Evolutionary conservation across 495 filamentous ascomycete species (phyloP), one percentile per base, ranked within the genome.

Genomic region (Staphylotrichum tortipilum): DNA sequence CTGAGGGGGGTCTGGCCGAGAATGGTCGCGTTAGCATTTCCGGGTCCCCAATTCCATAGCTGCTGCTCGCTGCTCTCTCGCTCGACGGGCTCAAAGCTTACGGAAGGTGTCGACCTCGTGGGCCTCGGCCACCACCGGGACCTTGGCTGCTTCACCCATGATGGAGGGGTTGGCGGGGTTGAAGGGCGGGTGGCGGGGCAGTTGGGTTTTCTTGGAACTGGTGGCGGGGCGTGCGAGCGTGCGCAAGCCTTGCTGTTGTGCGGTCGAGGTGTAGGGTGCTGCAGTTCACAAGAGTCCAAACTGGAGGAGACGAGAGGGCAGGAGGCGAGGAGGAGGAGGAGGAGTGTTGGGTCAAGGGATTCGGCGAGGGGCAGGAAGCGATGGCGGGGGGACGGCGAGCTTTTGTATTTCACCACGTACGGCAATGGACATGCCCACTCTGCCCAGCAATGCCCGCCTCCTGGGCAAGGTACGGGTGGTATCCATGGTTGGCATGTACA

Each of bases 81-180:
- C 49, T 52, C 36, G 46, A 55, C 46, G n/a, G 57, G 7, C 26
- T 8, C 11, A 10, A n/a, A 35, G 47, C 60, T 60, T 55, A 79
- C 87, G 83, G 72, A 79, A 92, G 14, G 86, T 94, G 68, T 89
- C 82, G 55, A 89, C 86, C 63, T 86, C 73, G 68, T 92, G 87
- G 59, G 89, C 85, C 73, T 94, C 89, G 40, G 75, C 75, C 51
- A 94, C 88, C 70, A 89, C 87, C 4, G 79, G 72, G 62, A 74
- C 69, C 65, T 78, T 78, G 54, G 77, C 69, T 47, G 39, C 65
- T 66, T 85, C 82, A 62, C 80, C 81, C 86, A 92, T 91, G 57
- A 2, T 37, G 31, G 62, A 47, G 54, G 60, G 49, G 55, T 43
- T 51, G 49, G 54, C 58, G 63, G 61, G 66, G 56, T 37, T 39